Evolutionary conservation across 305 asterid genomes (phyloP).

Genomic region (Fraxinus velutina): DNA sequence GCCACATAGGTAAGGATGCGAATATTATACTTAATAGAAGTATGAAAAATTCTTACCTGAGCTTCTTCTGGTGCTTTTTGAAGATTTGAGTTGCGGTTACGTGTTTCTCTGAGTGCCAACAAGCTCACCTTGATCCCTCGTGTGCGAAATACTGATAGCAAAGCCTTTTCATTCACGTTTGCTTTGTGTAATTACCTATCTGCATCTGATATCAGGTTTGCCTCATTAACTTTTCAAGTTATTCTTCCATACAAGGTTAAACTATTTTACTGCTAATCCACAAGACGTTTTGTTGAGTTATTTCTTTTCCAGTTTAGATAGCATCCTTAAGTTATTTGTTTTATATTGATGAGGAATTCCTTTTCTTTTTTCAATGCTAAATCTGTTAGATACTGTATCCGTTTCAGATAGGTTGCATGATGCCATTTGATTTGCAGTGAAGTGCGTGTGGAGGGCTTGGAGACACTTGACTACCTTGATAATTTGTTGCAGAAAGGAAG

Average conservation of each 20-base stretch:
- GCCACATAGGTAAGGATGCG: slow-evolving; percentile 67
- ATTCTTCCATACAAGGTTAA: neutral
- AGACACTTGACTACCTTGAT: slow-evolving; percentile 78
- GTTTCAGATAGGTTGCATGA: slow-evolving; percentile 40
- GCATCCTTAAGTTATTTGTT: neutral
- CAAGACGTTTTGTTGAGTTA: neutral
- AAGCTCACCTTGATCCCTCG: slow-evolving; percentile 80
- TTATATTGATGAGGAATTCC: neutral
- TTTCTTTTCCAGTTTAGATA: neutral
- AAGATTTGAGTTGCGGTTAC: slow-evolving; percentile 82
- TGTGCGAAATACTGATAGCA: slow-evolving; percentile 51
- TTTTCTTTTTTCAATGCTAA: slow-evolving; percentile 12
- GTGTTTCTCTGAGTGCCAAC: slow-evolving; percentile 62
- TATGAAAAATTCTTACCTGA: slow-evolving; percentile 2
- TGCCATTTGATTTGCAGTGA: slow-evolving; percentile 70
- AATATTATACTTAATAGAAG: slow-evolving; percentile 10
- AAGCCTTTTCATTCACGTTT: slow-evolving; percentile 66
- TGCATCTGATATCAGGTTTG: slow-evolving; percentile 57
- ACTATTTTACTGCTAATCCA: neutral
- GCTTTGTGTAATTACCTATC: slow-evolving; percentile 70
- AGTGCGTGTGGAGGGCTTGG: slow-evolving; percentile 82
- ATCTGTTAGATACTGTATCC: slow-evolving; percentile 29
- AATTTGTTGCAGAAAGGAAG: slow-evolving; percentile 61
- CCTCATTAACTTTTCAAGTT: slow-evolving; percentile 16
- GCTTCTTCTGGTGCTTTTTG: slow-evolving; percentile 28